Conservation (phyloP, 2,329 filamentous ascomycete genomes). For the Sporothrix globosa region DNA sequence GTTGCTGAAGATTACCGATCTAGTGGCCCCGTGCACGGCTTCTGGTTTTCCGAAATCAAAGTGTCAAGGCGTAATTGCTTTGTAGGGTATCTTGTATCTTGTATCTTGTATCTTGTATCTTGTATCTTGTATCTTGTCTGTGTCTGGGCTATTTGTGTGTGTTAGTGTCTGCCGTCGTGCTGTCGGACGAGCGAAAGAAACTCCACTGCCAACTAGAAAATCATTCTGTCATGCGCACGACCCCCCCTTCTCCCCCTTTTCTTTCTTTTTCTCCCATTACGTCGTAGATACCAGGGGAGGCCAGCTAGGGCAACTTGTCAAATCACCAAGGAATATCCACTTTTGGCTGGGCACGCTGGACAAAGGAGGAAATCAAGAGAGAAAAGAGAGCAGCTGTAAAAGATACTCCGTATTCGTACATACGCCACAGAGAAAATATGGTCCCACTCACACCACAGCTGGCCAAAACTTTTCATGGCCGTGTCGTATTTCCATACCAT, state of each 20-base stretch:
- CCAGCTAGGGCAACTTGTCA: constrained; percentile 17
- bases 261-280: neutral
- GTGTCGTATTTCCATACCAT: constrained; percentile 8
- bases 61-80: neutral
- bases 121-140: neutral
- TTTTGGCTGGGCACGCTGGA: constrained; percentile 5
- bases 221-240: constrained; percentile 1
- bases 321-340: constrained; percentile 11
- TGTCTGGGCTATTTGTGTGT: neutral
- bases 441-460: constrained; percentile 13
- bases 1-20: neutral
- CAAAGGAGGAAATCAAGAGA: constrained; percentile 1
- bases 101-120: neutral
- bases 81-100: neutral
- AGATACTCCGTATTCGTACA: neutral
- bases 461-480: constrained; percentile 12
- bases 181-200: neutral
- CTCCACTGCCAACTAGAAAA: neutral
- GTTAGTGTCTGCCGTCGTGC: neutral
- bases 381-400: neutral
- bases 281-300: neutral
- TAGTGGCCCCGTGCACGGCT: neutral
- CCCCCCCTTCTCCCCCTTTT: constrained; percentile 7
- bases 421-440: neutral
- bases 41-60: neutral